Base-by-base conservation (phyloP, 2,329 filamentous ascomycete species). In the Nemania sp. region DNA sequence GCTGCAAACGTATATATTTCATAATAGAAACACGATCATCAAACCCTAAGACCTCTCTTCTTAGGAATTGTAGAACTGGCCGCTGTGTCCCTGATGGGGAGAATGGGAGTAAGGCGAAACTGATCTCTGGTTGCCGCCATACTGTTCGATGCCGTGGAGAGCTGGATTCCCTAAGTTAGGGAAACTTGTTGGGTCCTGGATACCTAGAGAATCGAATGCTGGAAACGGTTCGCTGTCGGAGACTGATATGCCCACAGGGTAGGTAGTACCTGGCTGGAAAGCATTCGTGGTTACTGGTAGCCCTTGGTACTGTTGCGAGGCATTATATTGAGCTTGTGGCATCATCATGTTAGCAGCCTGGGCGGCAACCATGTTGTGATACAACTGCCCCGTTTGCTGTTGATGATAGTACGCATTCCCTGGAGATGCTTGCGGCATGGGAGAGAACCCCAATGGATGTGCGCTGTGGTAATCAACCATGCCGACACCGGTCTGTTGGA, bases 71-170 rank as follows among this genome's bases (percentile, higher is more conserved):
- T 75, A 76, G 59, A 74, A 76, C 15, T 46, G 52, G 17, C 65
- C 63, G 1, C 62, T 66, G 34, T 72, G 70, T 11, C 64, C 67
- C 52, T 67, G 71, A 37, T 74, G 68, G 5, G 76, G 75, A 8
- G 76, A 77, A 37, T 70, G 73, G 2, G 66, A 62, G 54, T 72
- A 78, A 0, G 76, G 75, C 28, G 76, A 77, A 11, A 70, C 69
- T 2, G 75, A 77, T 6, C 75, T 75, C 8, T 57, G 54, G 30
- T 72, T 71, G 15, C 70, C 70, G 19, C 69, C 70, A 50, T 70
- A 78, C 26, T 72, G 73, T 17, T 71, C 64, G 14, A 65, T 60
- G 20, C 63, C 61, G 19, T 67, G 64, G 44, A 67, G 65, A 26
- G 62, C 59, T 26, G 67, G 64, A 42, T 70, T 66, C 22, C 69